These are phyloP conservation scores for Sphaerobolus stellatus DNA, from an alignment of 1,284 basidiomycete species.

Conservation along the genomic window DNA sequence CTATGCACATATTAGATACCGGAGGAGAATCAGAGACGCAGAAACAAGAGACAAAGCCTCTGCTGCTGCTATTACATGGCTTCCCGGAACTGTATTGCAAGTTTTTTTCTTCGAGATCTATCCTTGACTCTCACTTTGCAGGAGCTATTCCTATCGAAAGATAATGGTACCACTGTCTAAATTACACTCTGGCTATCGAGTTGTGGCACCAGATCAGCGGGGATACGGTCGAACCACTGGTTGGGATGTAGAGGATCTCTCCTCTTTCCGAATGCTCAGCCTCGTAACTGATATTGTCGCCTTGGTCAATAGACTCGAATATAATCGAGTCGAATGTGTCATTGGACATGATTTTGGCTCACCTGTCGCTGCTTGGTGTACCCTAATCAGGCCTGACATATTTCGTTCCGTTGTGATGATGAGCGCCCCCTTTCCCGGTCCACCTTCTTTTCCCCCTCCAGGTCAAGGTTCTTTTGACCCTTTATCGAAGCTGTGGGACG, in stretches of 20 bases:
- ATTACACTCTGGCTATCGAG: constrained; percentile 30
- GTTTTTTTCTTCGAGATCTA: background rate
- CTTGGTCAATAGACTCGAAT: constrained; percentile 52
- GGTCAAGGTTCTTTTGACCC: constrained; percentile 14
- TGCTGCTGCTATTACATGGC: constrained; percentile 62
- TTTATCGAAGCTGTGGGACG: constrained; percentile 14
- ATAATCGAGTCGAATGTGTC: constrained; percentile 44
- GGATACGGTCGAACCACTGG: constrained; percentile 34
- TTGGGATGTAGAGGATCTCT: constrained; percentile 47
- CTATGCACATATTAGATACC: constrained; percentile 54
- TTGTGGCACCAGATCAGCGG: constrained; percentile 36
- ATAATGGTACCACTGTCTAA: constrained; percentile 49
- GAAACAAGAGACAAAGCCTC: constrained; percentile 32
- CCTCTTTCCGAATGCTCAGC: constrained; percentile 50
- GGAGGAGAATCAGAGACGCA: constrained; percentile 23
- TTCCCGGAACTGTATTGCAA: constrained; percentile 52
- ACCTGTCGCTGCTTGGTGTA: constrained; percentile 48
- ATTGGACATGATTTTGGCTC: constrained; percentile 66
- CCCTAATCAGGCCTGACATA: constrained; percentile 54
- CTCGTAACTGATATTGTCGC: constrained; percentile 51
- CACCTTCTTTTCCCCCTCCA: constrained; percentile 32
- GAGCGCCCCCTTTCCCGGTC: constrained; percentile 55
- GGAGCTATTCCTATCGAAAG: constrained; percentile 60
- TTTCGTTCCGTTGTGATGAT: constrained; percentile 57
- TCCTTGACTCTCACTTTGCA: background rate